These are phyloP conservation scores for Ceratobasidium sp. DNA, from an alignment of 1,284 basidiomycete genomes.

Conservation along the genomic window DNA sequence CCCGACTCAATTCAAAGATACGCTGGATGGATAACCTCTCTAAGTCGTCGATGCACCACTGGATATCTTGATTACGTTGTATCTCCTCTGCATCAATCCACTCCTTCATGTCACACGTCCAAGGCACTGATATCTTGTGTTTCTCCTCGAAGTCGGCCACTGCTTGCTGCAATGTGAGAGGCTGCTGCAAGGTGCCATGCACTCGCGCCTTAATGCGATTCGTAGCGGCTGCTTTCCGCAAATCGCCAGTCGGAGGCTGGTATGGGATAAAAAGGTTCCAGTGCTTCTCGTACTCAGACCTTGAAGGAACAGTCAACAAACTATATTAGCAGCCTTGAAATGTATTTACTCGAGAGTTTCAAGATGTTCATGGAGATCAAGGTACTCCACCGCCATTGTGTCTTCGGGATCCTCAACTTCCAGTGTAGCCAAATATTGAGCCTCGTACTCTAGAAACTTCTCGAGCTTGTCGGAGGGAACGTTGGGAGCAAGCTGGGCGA, in stretches of 20 bases:
- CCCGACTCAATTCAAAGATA: not conserved
- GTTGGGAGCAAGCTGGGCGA: not conserved
- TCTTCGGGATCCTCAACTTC: not conserved
- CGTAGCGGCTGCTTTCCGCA: not conserved
- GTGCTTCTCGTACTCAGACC: not conserved
- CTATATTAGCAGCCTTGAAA: not conserved
- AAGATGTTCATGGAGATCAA: not conserved
- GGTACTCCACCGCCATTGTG: not conserved
- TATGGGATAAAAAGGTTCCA: not conserved
- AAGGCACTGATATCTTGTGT: not conserved
- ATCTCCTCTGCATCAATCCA: not conserved
- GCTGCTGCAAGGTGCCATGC: not conserved
- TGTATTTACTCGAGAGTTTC: not conserved
- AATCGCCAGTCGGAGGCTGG: not conserved
- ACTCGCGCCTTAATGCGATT: not conserved
- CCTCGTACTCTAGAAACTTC: not conserved
- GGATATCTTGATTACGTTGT: not conserved
- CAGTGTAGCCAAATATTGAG: not conserved
- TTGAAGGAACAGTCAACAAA: not conserved
- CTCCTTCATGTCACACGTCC: not conserved
- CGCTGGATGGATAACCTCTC: not conserved
- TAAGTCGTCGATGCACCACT: conserved; percentile 3
- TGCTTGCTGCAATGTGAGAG: not conserved
- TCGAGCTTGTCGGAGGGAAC: not conserved
- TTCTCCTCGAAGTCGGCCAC: not conserved